Evolutionary conservation across 345 rosid species (phyloP), one percentile per base, ranked within the genome.

Genomic region (Salix dunnii): DNA sequence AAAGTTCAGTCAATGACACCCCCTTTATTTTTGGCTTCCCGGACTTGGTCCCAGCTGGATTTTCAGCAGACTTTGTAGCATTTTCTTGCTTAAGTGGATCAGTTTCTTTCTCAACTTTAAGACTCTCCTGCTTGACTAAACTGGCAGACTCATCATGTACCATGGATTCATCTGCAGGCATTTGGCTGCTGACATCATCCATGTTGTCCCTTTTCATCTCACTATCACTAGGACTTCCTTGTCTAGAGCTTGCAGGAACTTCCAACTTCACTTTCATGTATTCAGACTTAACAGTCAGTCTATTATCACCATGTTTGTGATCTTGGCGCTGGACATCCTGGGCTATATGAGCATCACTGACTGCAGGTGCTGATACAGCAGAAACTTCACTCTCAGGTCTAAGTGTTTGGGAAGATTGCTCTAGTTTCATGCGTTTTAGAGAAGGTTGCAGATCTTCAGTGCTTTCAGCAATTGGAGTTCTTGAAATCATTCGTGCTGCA

Each of bases 1-100:
- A 96, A 73, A 96, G 83, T 81, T 96, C 99, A 42, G 91, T 96
- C 88, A 94, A 77, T 66, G 99, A 96, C 36, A 96, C 98, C 63
- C 98, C 99, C 80, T 94, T 92, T 82, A 96, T 91, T 79, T 89
- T 94, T 74, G 99, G 95, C 86, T 96, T 96, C 77, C 93, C 97
- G 73, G 98, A 90, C 87, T 89, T 92, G 23, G 91, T 84, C 65
- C 83, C 87, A 70, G 75, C 68, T 40, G 43, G 43, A 40, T 40
- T 40, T 72, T 90, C 94, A 74, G 79, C 63, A 81, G 87, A 77
- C 81, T 86, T 90, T 53, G 77, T 77, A 63, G 64, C 51, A 79
- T 72, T 90, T 79, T 91, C 97, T 87, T 82, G 88, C 88, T 88
- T 94, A 69, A 77, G 67, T 43, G 74, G 70, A 53, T 87, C 90